A percentile compares a stretch with the other conserved stretches of the same genome.
Evolutionary conservation across 805 yeast genomes (phyloP).

Genomic region (Zygotorulaspora danielsina): DNA sequence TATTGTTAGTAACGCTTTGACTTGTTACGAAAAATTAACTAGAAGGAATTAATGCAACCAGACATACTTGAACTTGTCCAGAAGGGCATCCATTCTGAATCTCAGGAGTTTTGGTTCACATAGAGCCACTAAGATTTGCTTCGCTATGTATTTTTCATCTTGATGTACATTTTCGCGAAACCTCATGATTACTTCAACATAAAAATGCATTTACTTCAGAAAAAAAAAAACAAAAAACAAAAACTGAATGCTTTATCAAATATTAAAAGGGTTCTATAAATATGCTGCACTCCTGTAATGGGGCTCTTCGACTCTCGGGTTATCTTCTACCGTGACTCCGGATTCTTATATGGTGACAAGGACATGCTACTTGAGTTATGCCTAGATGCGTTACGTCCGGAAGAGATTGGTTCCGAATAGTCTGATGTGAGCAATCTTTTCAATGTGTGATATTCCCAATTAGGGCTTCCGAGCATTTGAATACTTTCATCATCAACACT

Average conservation of each 20-base stretch:
- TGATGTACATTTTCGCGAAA: no score
- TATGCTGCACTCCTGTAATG: no score
- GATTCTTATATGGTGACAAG: background rate
- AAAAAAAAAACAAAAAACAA: background rate
- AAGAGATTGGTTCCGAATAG: slow-evolving; percentile 8
- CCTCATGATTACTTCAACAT: background rate
- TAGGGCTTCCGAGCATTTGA: slow-evolving; percentile 17
- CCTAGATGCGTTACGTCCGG: background rate
- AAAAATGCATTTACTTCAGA: background rate
- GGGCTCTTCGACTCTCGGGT: no score
- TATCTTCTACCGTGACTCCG: background rate
- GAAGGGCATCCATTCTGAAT: slow-evolving; percentile 14
- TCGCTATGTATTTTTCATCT: no score
- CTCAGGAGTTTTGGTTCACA: background rate
- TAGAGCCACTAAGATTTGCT: no score
- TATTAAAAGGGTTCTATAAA: no score
- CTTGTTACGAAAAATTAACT: no score
- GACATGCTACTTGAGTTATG: background rate
- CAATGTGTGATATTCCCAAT: slow-evolving; percentile 31
- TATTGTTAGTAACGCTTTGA: slow-evolving; percentile 4
- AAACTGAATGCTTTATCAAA: no score
- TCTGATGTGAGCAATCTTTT: slow-evolving; percentile 15
- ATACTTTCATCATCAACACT: slow-evolving; percentile 27
- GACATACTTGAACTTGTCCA: slow-evolving; percentile 18
- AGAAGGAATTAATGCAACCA: no score